These are phyloP conservation scores for Prosopis cineraria DNA, from an alignment of 306 rosid genomes.

Conservation along the genomic window DNA sequence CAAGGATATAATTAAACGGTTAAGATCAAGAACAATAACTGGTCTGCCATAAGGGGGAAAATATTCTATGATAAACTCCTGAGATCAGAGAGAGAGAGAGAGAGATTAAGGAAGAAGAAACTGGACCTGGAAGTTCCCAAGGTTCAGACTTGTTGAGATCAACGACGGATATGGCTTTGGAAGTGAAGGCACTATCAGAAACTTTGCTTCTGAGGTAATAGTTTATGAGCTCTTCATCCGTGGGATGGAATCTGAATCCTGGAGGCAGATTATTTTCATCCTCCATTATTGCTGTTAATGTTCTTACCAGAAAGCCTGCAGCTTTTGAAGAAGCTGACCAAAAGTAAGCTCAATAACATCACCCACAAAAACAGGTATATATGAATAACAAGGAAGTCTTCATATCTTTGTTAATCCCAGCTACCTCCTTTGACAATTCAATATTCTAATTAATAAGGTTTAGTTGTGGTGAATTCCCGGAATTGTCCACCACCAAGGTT, in stretches of 20 bases:
- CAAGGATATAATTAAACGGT: no score
- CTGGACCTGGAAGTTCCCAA: constrained; percentile 99
- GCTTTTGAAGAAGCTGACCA: not conserved
- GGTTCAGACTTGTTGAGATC: constrained; percentile 96
- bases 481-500: not conserved
- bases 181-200: constrained; percentile 65
- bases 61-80: no score
- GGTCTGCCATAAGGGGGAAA: no score
- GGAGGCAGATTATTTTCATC: constrained; percentile 81
- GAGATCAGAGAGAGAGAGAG: no score
- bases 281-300: constrained; percentile 54
- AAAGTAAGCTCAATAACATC: constrained; percentile 40
- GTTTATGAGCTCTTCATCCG: constrained; percentile 93
- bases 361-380: constrained; percentile 45
- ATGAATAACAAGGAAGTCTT: constrained; percentile 51
- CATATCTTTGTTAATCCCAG: constrained; percentile 43
- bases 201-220: constrained; percentile 69
- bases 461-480: not conserved
- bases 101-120: no score
- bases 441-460: not conserved
- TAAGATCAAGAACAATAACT: no score
- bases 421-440: constrained; percentile 75
- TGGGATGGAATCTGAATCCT: constrained; percentile 94
- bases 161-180: constrained; percentile 76
- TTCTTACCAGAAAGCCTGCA: not conserved